phyloP scores from a whole-genome alignment of 257 asterid species.

The Ilex aquifolium region DNA sequence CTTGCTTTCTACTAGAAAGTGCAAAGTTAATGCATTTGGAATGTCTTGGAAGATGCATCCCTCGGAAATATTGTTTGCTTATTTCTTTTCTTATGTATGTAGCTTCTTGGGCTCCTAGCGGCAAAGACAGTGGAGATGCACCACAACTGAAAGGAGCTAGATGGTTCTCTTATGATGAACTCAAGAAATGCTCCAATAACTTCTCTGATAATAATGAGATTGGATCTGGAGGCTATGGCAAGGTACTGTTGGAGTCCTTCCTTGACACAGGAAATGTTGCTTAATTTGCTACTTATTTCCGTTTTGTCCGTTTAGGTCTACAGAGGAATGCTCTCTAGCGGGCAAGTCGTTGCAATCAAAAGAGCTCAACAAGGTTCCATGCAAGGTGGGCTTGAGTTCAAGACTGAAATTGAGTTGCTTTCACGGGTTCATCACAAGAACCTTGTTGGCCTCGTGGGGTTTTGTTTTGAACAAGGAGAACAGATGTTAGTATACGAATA shows the following conservation, averaged over 20 bases:
- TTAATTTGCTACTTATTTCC: neutral
- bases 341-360: slow-evolving; percentile 77
- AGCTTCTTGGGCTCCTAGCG: slow-evolving; percentile 92
- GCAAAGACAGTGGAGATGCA: slow-evolving; percentile 85
- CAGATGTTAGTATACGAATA: slow-evolving; percentile 88
- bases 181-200: slow-evolving; percentile 73
- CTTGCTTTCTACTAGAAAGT: neutral
- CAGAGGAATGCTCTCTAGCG: slow-evolving; percentile 59
- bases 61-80: neutral
- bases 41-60: neutral
- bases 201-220: slow-evolving; percentile 68
- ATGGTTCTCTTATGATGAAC: slow-evolving; percentile 92
- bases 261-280: neutral
- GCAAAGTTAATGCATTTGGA: slow-evolving; percentile 2
- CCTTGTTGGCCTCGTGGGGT: slow-evolving; percentile 85
- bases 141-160: slow-evolving; percentile 96
- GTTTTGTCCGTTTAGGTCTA: slow-evolving; percentile 50
- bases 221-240: slow-evolving; percentile 98
- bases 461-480: slow-evolving; percentile 91
- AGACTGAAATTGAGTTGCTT: slow-evolving; percentile 89
- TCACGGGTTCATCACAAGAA: slow-evolving; percentile 96
- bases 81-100: slow-evolving; percentile 7
- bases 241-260: slow-evolving; percentile 31
- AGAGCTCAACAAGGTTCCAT: slow-evolving; percentile 76
- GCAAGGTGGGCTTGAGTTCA: slow-evolving; percentile 92